Conservation (phyloP, 2,329 filamentous ascomycete species). For the Botrytis tulipae region DNA sequence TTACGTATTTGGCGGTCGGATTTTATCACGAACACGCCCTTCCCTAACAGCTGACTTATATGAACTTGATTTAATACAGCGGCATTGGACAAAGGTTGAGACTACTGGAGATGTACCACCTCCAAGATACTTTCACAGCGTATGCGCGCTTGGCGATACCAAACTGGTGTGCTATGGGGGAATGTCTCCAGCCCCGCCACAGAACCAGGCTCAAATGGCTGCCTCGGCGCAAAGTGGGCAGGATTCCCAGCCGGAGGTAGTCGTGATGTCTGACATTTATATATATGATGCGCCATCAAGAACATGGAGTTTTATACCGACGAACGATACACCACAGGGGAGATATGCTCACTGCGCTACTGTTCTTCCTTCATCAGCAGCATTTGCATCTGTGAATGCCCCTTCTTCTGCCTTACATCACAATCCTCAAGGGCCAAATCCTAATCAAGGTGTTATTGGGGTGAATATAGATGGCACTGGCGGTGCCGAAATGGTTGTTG, state of each 20-base stretch:
- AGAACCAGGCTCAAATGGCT: constrained; percentile 45
- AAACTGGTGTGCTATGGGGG: constrained; percentile 98
- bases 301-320: constrained; percentile 81
- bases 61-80: constrained; percentile 83
- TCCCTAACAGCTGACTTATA: constrained; percentile 87
- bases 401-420: constrained; percentile 85
- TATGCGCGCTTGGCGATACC: constrained; percentile 88
- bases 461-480: constrained; percentile 87
- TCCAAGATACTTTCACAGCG: constrained; percentile 94
- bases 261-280: constrained; percentile 97
- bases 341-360: constrained; percentile 96
- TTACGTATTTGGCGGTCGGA: constrained; percentile 91
- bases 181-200: constrained; percentile 74
- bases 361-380: constrained; percentile 82
- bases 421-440: constrained; percentile 77
- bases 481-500: constrained; percentile 94
- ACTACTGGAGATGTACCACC: constrained; percentile 81
- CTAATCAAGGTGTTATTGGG: constrained; percentile 84
- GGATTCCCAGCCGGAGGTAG: constrained; percentile 78
- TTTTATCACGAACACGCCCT: constrained; percentile 79
- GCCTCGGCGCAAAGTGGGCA: constrained; percentile 45
- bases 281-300: constrained; percentile 84
- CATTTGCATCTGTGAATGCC: constrained; percentile 80
- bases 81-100: constrained; percentile 92
- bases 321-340: constrained; percentile 82